phyloP scores from a whole-genome alignment of 306 rosid species.

The Hippophae tibetana region DNA sequence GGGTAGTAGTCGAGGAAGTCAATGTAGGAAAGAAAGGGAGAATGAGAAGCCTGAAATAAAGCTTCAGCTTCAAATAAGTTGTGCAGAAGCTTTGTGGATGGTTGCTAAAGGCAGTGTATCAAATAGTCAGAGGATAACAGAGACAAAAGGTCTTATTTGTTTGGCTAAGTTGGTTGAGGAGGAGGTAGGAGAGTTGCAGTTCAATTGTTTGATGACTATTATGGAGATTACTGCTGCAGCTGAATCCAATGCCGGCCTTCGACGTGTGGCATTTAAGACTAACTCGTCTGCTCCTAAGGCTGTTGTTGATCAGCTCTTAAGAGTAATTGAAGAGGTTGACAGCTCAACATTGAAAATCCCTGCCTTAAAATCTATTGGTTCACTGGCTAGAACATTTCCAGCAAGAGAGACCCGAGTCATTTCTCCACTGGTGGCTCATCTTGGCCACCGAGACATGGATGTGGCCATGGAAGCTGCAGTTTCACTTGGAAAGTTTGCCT shows the following conservation, averaged over 20 bases:
- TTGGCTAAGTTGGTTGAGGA: constrained; percentile 69
- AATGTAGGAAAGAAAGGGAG: constrained; percentile 60
- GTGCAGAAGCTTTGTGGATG: constrained; percentile 75
- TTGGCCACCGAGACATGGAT: constrained; percentile 32
- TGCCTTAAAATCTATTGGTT: constrained; percentile 60
- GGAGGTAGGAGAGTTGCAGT: constrained; percentile 59
- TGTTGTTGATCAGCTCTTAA: constrained; percentile 65
- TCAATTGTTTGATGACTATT: constrained; percentile 63
- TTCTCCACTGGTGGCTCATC: constrained; percentile 45
- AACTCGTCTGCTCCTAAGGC: constrained; percentile 70
- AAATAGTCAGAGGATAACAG: constrained; percentile 58
- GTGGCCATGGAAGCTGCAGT: constrained; percentile 61
- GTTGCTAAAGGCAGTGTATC: constrained; percentile 56
- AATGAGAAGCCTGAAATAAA: constrained; percentile 52
- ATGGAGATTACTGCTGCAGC: constrained; percentile 66
- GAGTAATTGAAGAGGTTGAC: constrained; percentile 49
- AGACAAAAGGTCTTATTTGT: constrained; percentile 78
- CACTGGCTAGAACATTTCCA: constrained; percentile 80
- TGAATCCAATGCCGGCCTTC: constrained; percentile 56
- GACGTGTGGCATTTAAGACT: constrained; percentile 59
- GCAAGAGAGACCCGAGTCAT: constrained; percentile 72
- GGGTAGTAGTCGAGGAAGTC: constrained; percentile 49
- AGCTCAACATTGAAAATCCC: constrained; percentile 41
- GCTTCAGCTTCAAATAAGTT: constrained; percentile 48
- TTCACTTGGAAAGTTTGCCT: constrained; percentile 61